Evolutionary conservation across 768 basidiomycete genomes (phyloP), one percentile per base, ranked within the genome.

Genomic region (Amanita thiersii): DNA sequence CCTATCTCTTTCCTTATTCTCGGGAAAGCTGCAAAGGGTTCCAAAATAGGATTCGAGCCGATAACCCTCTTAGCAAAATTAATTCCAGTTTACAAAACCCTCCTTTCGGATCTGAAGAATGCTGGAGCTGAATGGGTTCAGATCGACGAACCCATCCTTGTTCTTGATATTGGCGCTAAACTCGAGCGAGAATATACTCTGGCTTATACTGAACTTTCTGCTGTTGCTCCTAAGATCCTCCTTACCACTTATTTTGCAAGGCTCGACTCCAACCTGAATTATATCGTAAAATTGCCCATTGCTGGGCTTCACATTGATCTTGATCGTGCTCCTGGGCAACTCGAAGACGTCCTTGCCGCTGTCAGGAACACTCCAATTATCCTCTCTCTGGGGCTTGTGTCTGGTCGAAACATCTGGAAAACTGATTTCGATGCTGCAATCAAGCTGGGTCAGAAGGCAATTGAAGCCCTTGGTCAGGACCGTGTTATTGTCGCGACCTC

Each of bases 381-480:
- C 49, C 76, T 99, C 39, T 98, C 96, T 29, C 81, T 98, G 48
- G 96, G 96, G 65, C 62, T 97, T 47, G 87, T 99, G 50, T 98
- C 96, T 33, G 96, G 96, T 41, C 91, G 96, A 60, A 97, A 97
- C 75, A 89, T 99, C 71, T 99, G 96, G 96, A 99, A 98, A 80
- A 84, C 79, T 48, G 93, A 98, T 66, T 82, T 98, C 54, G 69
- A 73, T 49, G 80, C 78, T 41, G 82, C 89, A 44, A 75, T 92
- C 66, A 81, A 82, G 60, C 66, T 77, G 35, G 88, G 77, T 43
- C 82, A 93, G 69, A 85, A 81, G 62, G 92, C 89, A 35, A 69
- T 96, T 53, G 78, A 81, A 40, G 71, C 69, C 30, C 82, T 98
- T 54, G 92, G 93, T 45, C 65, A 73, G 47, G 82, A 87, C 47